These are phyloP conservation scores for Trichoderma guizhouense DNA, from an alignment of 2,329 filamentous ascomycete genomes.

Conservation along the genomic window DNA sequence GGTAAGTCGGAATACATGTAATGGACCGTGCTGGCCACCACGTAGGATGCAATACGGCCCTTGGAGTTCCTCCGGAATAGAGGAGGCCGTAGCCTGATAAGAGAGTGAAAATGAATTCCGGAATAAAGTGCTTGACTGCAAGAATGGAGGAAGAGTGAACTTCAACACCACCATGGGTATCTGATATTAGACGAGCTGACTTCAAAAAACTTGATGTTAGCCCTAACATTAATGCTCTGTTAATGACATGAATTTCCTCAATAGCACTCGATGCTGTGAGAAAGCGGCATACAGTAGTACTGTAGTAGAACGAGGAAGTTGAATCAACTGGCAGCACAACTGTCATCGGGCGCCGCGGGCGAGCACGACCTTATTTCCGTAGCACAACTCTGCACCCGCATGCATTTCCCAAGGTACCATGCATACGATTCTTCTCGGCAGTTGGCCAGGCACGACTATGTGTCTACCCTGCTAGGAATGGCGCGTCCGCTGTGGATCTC, in stretches of 20 bases:
- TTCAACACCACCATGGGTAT: background rate
- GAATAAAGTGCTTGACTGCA: background rate
- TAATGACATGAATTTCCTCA: background rate
- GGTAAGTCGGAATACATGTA: background rate
- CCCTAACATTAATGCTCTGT: background rate
- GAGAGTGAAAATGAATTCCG: background rate
- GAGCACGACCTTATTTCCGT: slow-evolving; percentile 3
- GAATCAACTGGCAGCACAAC: background rate
- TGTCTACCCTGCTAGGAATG: slow-evolving; percentile 14
- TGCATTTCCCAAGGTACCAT: background rate
- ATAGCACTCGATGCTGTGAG: background rate
- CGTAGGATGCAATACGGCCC: background rate
- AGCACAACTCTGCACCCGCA: background rate
- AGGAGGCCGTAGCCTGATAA: background rate
- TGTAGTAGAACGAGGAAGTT: background rate
- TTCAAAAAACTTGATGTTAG: background rate
- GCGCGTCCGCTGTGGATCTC: slow-evolving; percentile 14
- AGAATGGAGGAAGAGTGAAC: background rate
- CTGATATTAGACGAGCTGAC: background rate
- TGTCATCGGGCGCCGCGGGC: background rate
- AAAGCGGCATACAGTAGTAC: background rate
- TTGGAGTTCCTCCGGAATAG: background rate
- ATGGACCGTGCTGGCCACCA: background rate
- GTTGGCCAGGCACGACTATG: background rate
- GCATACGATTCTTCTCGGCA: background rate